Evolutionary conservation across 2,329 filamentous ascomycete genomes (phyloP).

Genomic region (Calonectria montana): DNA sequence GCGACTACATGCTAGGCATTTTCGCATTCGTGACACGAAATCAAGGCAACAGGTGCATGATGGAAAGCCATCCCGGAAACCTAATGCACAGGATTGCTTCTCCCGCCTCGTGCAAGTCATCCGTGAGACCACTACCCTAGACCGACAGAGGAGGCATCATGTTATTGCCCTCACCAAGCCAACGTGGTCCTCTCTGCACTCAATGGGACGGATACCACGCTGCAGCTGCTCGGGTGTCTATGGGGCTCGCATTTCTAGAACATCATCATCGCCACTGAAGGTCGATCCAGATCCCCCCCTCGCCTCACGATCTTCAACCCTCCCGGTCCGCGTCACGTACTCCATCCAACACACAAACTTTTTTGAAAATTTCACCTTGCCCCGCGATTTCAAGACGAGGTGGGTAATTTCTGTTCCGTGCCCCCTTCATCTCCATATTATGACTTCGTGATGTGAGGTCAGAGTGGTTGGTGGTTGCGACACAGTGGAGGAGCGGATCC

Average conservation of each 20-base stretch:
- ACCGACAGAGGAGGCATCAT: not conserved
- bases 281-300: slow-evolving; percentile 17
- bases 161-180: not conserved
- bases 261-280: slow-evolving; percentile 8
- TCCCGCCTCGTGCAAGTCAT: slow-evolving; percentile 7
- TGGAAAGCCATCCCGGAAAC: not conserved
- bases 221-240: not conserved
- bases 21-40: not conserved
- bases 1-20: not conserved
- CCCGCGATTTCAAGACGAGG: slow-evolving; percentile 11
- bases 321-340: slow-evolving; percentile 10
- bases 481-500: not conserved
- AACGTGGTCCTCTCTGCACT: not conserved
- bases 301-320: slow-evolving; percentile 1
- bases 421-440: not conserved
- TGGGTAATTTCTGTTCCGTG: slow-evolving; percentile 2
- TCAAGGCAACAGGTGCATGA: not conserved
- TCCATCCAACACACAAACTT: slow-evolving; percentile 1
- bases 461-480: not conserved
- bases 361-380: not conserved
- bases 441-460: not conserved
- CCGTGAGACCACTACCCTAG: not conserved
- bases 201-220: not conserved
- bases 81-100: not conserved
- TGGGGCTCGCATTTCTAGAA: slow-evolving; percentile 16